A percentile compares a stretch with the other conserved stretches of the same genome.
These are phyloP conservation scores for Scutellaria baicalensis DNA, from an alignment of 257 asterid species.

Conservation along the genomic window DNA sequence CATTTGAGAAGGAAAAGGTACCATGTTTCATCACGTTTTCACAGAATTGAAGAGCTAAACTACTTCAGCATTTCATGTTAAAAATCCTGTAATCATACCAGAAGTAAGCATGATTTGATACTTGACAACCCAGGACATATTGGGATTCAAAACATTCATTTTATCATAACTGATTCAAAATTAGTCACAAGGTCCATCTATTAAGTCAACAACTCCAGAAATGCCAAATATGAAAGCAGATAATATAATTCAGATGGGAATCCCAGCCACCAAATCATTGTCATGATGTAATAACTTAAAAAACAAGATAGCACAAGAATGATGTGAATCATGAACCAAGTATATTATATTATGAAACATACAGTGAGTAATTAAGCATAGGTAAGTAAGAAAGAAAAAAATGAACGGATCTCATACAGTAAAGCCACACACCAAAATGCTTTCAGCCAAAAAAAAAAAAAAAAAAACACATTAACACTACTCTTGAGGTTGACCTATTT, in stretches of 20 bases:
- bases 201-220: neutral
- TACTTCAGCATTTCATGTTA: neutral
- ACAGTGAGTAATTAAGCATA: neutral
- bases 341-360: conserved; percentile 2
- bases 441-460: neutral
- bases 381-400: conserved; percentile 1
- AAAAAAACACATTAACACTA: neutral
- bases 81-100: neutral
- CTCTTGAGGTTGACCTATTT: neutral
- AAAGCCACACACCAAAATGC: neutral
- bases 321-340: neutral
- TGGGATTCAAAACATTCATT: neutral
- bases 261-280: neutral
- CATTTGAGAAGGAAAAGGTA: neutral
- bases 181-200: neutral
- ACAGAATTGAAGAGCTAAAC: neutral
- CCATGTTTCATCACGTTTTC: conserved; percentile 3
- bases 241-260: neutral
- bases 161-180: neutral
- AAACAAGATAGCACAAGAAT: neutral
- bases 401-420: neutral
- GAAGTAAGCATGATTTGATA: neutral
- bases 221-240: neutral
- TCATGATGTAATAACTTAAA: neutral
- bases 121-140: neutral